Evolutionary conservation across 176 grass and related monocot species (phyloP).

Genomic region (Chloris gayana): DNA sequence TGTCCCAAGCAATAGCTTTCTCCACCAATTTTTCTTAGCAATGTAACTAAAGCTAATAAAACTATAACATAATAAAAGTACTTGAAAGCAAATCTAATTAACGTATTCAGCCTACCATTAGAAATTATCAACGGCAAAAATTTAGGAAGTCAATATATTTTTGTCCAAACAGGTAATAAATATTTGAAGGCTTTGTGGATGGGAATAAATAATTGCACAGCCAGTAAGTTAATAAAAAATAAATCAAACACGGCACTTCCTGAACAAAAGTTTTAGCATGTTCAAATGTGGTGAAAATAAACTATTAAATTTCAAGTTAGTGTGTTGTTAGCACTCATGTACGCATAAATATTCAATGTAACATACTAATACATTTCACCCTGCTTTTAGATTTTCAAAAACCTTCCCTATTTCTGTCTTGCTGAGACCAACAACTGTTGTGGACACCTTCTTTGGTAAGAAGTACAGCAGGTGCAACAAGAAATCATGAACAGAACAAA

Average conservation of each 20-base stretch:
- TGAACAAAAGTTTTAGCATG: not conserved
- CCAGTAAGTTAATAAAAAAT: not conserved
- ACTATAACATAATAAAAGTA: not conserved
- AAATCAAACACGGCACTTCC: not conserved
- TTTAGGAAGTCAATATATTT: no score
- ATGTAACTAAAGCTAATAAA: not conserved
- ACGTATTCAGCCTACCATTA: no score
- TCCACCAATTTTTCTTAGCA: not conserved
- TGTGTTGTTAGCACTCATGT: constrained; percentile 9
- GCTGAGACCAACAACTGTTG: constrained; percentile 7
- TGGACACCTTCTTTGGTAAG: no score
- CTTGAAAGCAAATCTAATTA: no score
- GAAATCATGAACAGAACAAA: no score
- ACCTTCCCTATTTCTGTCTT: not conserved
- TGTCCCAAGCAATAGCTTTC: not conserved
- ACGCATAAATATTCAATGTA: constrained; percentile 1
- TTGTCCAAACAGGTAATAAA: no score
- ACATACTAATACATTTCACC: not conserved
- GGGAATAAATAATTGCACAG: no score
- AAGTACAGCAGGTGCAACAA: no score
- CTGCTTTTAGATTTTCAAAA: not conserved
- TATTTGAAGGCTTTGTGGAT: no score
- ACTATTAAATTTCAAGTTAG: not conserved
- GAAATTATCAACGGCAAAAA: no score
- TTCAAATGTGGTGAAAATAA: constrained; percentile 10